Conservation (phyloP, 129 eudicot genomes). For the Ambrosia trifida region DNA sequence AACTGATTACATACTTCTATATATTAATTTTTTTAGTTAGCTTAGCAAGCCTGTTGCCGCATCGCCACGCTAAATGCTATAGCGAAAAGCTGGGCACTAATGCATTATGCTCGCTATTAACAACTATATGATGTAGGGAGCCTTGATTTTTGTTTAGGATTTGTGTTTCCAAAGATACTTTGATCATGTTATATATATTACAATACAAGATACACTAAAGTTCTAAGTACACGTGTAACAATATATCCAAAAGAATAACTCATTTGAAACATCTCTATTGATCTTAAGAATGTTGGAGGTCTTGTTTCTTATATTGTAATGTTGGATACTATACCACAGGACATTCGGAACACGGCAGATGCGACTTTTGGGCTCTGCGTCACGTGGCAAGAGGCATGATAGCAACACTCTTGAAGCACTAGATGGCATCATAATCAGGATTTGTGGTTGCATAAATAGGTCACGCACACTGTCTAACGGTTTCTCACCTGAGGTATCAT, state of each 20-base stretch:
- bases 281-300: slow-evolving; percentile 1
- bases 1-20: too few species aligned
- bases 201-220: too few species aligned
- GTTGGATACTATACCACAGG: slow-evolving; percentile 10
- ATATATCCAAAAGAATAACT: background rate
- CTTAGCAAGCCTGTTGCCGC: too few species aligned
- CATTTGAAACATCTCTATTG: background rate
- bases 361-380: slow-evolving; percentile 30
- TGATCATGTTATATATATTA: background rate
- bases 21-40: too few species aligned
- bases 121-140: background rate
- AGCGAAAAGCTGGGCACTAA: too few species aligned
- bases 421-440: slow-evolving; percentile 50
- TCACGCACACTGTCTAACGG: slow-evolving; percentile 53
- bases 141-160: slow-evolving; percentile 18
- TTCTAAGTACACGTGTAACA: background rate
- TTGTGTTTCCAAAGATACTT: background rate
- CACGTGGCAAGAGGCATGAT: slow-evolving; percentile 36
- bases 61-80: too few species aligned
- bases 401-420: slow-evolving; percentile 50
- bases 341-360: slow-evolving; percentile 25
- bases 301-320: slow-evolving; percentile 1
- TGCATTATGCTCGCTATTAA: too few species aligned
- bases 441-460: slow-evolving; percentile 51
- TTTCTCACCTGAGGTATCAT: slow-evolving; percentile 56